Conservation (phyloP, 495 filamentous ascomycete species). For the Umbilicaria muhlenbergii region DNA sequence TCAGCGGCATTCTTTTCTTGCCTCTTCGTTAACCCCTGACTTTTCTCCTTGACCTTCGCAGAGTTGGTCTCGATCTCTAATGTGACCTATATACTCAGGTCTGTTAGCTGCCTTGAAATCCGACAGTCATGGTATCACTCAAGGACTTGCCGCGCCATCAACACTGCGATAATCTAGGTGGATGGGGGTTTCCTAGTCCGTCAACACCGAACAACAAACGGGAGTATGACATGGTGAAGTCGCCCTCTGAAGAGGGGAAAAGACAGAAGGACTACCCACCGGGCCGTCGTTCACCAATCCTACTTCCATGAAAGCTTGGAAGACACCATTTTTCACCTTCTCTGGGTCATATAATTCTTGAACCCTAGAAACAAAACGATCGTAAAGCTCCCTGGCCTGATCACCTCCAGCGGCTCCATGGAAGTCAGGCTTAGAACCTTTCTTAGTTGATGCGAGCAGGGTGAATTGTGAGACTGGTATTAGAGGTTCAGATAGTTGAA, state of each 20-base stretch:
- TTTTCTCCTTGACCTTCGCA: conserved; percentile 25
- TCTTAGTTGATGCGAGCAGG: conserved; percentile 77
- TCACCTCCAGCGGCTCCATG: conserved; percentile 69
- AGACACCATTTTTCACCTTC: conserved; percentile 83
- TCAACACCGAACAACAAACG: conserved; percentile 4
- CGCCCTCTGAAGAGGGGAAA: conserved; percentile 1
- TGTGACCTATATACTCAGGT: conserved; percentile 34
- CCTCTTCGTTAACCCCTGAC: conserved; percentile 8
- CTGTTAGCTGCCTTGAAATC: conserved; percentile 1
- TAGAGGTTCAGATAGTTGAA: conserved; percentile 2
- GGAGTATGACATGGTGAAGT: not conserved
- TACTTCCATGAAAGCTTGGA: conserved; percentile 99
- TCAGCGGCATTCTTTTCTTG: conserved; percentile 19
- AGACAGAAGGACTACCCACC: conserved; percentile 34
- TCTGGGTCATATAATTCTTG: conserved; percentile 55
- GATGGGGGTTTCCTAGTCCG: conserved; percentile 17
- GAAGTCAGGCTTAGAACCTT: conserved; percentile 90
- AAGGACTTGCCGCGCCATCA: conserved; percentile 41
- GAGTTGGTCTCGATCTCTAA: conserved; percentile 49
- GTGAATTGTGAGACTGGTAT: conserved; percentile 92
- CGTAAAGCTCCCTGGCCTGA: conserved; percentile 66
- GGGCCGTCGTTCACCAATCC: conserved; percentile 87
- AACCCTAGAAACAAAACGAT: conserved; percentile 64
- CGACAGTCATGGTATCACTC: conserved; percentile 6
- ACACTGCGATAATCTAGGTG: conserved; percentile 41